These are phyloP conservation scores for Suillus sp. DNA, from an alignment of 768 basidiomycete species.

Conservation along the genomic window DNA sequence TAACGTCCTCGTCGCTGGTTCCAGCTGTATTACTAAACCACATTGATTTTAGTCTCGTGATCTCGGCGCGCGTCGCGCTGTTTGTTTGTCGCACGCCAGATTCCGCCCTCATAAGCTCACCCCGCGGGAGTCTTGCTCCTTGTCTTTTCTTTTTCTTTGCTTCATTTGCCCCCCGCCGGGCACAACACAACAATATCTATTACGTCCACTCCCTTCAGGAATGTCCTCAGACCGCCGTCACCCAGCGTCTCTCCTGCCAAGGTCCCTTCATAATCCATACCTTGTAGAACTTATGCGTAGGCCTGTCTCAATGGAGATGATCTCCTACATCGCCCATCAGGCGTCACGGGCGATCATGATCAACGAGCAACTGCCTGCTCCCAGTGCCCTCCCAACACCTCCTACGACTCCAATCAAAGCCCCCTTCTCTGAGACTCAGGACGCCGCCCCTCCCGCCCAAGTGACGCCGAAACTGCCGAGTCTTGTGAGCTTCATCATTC, in stretches of 20 bases:
- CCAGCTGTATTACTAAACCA: background rate
- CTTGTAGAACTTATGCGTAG: conserved; percentile 78
- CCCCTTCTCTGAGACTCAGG: conserved; percentile 35
- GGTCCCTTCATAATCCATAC: conserved; percentile 74
- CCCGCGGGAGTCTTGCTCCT: conserved; percentile 1
- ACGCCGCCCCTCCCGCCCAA: conserved; percentile 23
- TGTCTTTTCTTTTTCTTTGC: conserved; percentile 15
- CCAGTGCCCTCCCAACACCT: conserved; percentile 57
- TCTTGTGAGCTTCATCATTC: conserved; percentile 82
- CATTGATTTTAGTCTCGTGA: conserved; percentile 35
- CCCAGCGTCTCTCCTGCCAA: conserved; percentile 82
- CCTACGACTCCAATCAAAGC: conserved; percentile 64
- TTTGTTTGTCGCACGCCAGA: conserved; percentile 14
- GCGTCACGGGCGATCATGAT: conserved; percentile 75
- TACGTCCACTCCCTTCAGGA: conserved; percentile 34
- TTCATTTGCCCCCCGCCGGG: conserved; percentile 22
- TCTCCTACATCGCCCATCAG: conserved; percentile 80
- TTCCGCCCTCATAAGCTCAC: conserved; percentile 16
- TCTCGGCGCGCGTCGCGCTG: conserved; percentile 27
- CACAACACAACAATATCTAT: conserved; percentile 32
- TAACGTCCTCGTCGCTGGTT: conserved; percentile 1
- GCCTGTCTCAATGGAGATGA: conserved; percentile 83
- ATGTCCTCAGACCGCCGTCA: conserved; percentile 50
- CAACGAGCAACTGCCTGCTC: conserved; percentile 46
- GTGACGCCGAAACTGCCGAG: conserved; percentile 49